Evolutionary conservation across 495 filamentous ascomycete genomes (phyloP), one percentile per base, ranked within the genome.

Genomic region (Neurospora intermedia): DNA sequence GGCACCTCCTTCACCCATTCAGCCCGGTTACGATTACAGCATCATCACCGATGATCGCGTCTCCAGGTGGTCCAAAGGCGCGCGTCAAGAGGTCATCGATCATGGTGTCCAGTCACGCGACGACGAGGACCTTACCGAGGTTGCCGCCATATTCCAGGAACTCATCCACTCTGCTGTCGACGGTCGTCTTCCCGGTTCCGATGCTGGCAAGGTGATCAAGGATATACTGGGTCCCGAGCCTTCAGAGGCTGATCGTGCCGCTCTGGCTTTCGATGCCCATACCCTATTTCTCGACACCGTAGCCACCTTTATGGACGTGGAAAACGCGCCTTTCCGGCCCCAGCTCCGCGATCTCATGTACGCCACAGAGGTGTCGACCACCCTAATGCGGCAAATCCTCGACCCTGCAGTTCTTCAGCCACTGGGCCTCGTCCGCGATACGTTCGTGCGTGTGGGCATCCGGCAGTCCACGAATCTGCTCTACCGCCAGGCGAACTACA

Each of bases 401-500:
- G 96, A 98, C 69, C 87, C 88, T 3, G 83, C 87, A 13, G 82
- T 97, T 13, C 84, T 99, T 18, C 87, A 92, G 76, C 84, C 88
- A 5, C 83, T 97, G 20, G 89, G 90, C 11, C 83, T 99, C 69
- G 92, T 97, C 69, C 90, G 93, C n/a, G 88, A 90, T 6, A 92
- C 90, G 0, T 99, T 98, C 78, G 84, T 87, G n/a, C 88, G 90
- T 69, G 89, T 94, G 77, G 91, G 90, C 4, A 92, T 97, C 74
- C 90, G 94, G 70, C 93, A 96, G 75, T 90, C 93, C 71, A 99
- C 96, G 9, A 94, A 96, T 76, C 82, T 95, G 20, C 88, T 98
- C 3, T 99, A 99, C 77, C 91, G 94, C 66, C 96, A 98, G 79
- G 92, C 94, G 1, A 98, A 96, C 78, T 97, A 97, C 84, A 99